Evolutionary conservation across 2,329 filamentous ascomycete species (phyloP), one percentile per base, ranked within the genome.

Genomic region (Penicillium glabrum): DNA sequence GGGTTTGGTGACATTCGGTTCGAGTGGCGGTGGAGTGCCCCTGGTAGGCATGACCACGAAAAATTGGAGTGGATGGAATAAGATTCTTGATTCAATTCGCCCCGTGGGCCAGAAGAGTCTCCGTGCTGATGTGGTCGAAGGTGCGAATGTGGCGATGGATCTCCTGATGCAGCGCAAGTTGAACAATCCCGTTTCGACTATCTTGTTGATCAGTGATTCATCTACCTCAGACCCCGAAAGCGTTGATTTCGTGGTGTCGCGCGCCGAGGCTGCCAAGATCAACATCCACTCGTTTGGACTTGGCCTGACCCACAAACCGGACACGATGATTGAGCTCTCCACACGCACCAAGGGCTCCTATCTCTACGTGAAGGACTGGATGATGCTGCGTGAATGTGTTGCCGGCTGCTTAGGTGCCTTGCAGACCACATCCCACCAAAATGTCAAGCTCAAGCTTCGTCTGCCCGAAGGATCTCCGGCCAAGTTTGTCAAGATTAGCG

Each of bases 321-420:
- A 99, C 71, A 97, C 93, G 1, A 96, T 99, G 92, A 96, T 99
- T 61, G 93, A 98, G 76, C 80, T 99, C 13, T 98, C 95, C 0
- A 95, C 90, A 7, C 85, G 92, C 59, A 99, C 95, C 3, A 99
- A 98, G 78, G 95, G 93, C 5, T 96, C 92, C 1, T 99, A 98
- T 71, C 96, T 92, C 1, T 99, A 98, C 69, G 93, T 99, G 65
- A 99, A 98, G 77, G 95, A 99, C 74, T 99, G 95, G 95, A 98
- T 98, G 93, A 99, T 98, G 93, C 83, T 99, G 35, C 89, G 95
- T 27, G 95, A 99, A 74, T 98, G 95, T 72, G 83, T 97, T 45
- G 95, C 93, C 24, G 95, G 95, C 44, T 98, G 93, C 69, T 80
- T 99, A 27, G 95, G 95, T 46, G 88, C 91, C 14, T 84, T 98